A percentile compares a stretch with the other conserved stretches of the same genome.
Conservation (phyloP, 1,139 yeast species). For the Debaryomyces nepalensis region DNA sequence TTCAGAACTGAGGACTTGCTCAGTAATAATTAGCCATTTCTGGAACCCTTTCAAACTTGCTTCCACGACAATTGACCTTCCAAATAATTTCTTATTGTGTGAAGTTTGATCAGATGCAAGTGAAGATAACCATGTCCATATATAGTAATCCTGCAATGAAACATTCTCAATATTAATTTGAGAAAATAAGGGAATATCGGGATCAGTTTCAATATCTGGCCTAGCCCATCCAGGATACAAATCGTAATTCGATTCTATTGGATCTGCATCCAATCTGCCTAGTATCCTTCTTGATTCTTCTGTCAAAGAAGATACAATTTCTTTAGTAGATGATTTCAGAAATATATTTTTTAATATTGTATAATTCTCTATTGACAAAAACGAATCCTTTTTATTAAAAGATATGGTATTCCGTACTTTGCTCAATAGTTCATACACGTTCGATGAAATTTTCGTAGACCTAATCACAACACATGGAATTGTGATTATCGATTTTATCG, state of each 20-base stretch:
- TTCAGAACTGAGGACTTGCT: constrained; percentile 56
- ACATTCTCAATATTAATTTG: constrained; percentile 66
- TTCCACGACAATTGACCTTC: constrained; percentile 77
- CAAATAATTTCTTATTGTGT: constrained; percentile 69
- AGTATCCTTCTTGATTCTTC: constrained; percentile 74
- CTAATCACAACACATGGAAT: constrained; percentile 67
- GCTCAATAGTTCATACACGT: constrained; percentile 47
- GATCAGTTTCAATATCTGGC: constrained; percentile 24
- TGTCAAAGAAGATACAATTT: constrained; percentile 67
- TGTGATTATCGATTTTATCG: constrained; percentile 44
- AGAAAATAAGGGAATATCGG: constrained; percentile 42
- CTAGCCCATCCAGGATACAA: constrained; percentile 53
- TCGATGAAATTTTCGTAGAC: constrained; percentile 62
- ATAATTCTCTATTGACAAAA: constrained; percentile 78
- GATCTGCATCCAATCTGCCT: constrained; percentile 55
- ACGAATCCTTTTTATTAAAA: constrained; percentile 71
- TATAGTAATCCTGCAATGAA: constrained; percentile 81
- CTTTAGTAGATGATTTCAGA: constrained; percentile 58
- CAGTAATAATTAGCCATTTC: constrained; percentile 84
- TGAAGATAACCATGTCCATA: constrained; percentile 90
- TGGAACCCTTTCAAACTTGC: constrained; percentile 76
- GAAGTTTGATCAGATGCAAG: constrained; percentile 76
- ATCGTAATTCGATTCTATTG: constrained; percentile 42
- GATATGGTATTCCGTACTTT: constrained; percentile 68
- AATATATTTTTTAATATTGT: constrained; percentile 75